Evolutionary conservation across 2,329 filamentous ascomycete species (phyloP).

Genomic region (Ophiostoma angusticollis): DNA sequence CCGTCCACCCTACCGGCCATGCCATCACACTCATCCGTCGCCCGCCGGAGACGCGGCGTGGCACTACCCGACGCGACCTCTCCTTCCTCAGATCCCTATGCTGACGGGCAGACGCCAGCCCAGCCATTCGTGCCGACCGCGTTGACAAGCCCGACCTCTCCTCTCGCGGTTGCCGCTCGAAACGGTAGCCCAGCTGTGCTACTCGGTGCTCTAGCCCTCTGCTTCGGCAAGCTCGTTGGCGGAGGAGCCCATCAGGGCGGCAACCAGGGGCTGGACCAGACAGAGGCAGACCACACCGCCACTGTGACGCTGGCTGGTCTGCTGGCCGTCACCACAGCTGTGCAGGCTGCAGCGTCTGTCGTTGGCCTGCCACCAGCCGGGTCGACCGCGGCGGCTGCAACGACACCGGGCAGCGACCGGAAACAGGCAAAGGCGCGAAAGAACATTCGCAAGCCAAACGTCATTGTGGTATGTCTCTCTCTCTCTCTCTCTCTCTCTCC

Average conservation of each 20-base stretch:
- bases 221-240: conserved; percentile 20
- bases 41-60: no score
- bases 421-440: conserved; percentile 25
- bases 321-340: conserved; percentile 19
- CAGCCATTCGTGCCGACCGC: conserved; percentile 3
- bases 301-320: conserved; percentile 19
- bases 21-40: no score
- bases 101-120: background rate
- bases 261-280: background rate
- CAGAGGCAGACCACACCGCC: background rate
- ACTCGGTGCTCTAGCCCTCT: conserved; percentile 16
- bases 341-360: conserved; percentile 39
- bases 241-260: no score
- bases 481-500: background rate
- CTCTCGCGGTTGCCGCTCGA: conserved; percentile 19
- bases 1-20: no score
- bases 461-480: conserved; percentile 31
- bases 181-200: conserved; percentile 20
- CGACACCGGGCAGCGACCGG: conserved; percentile 30
- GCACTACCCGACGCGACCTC: no score
- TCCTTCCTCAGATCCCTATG: no score
- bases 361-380: conserved; percentile 51
- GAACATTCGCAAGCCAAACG: conserved; percentile 30
- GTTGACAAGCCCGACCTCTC: conserved; percentile 3
- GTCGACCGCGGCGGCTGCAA: conserved; percentile 20